Base-by-base conservation (phyloP, 2,329 filamentous ascomycete species). In the Ustulina deusta region DNA sequence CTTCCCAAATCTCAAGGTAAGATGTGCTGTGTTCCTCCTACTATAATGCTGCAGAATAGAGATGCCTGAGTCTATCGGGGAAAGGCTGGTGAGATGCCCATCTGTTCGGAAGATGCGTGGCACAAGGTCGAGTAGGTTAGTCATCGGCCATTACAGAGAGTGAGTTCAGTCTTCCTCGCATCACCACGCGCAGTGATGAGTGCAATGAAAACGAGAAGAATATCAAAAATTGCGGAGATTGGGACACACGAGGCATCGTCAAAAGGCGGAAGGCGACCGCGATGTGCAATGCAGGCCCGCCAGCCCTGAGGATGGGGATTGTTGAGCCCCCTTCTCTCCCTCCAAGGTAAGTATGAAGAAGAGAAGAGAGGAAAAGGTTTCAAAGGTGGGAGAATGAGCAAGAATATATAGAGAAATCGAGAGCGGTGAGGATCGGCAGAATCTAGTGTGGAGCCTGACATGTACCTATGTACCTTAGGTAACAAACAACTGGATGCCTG, bases 281-380 rank as follows among this genome's bases (percentile, higher is more conserved):
- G 61, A 51, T 70, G 61, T 70, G 65, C 68, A 70, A 68, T 68
- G 68, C 57, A 68, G 68, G 65, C 61, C 56, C 46, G 38, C 65
- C 54, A 55, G 49, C 59, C 58, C 40, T 68, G 56, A 61, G 61
- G 61, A 58, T 20, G 46, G 54, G 62, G 48, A 64, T 65, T 61
- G 6, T 61, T 68, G 61, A 70, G 61, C 68, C 44, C 65, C 54
- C 68, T 51, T 65, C 68, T 60, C 60, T 63, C 65, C 57, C 61
- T 61, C 65, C 61, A 68, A 68, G 61, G 61, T 68, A 64, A 68
- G 61, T 67, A 64, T 68, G 65, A 61, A 46, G 59, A 64, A 68
- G 61, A 57, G 42, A 63, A 60, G 38, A 51, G 11, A 29, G 57
- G 20, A 32, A n/a, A 60, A 22, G 32, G 4, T 5, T 3, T 6